Conservation (phyloP, 2,329 filamentous ascomycete genomes). For the Fonsecaea multimorphosa region DNA sequence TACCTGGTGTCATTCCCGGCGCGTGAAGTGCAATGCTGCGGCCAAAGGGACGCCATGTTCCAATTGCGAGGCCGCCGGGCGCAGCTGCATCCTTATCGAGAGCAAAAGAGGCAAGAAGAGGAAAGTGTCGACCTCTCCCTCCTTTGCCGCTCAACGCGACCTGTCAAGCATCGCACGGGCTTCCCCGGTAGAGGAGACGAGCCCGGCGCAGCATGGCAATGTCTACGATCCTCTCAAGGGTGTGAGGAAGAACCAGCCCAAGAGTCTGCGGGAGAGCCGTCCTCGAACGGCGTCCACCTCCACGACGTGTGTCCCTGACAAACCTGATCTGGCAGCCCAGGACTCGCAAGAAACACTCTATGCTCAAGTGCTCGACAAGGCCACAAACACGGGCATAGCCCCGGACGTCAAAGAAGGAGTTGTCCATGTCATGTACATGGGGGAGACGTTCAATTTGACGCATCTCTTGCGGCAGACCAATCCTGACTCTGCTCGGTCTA, state of each 20-base stretch:
- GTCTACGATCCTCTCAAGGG: conserved; percentile 32
- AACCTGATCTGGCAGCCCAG: conserved; percentile 16
- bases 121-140: conserved; percentile 25
- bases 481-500: conserved; percentile 24
- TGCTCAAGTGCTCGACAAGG: conserved; percentile 31
- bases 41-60: conserved; percentile 39
- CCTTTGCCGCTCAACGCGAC: conserved; percentile 21
- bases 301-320: conserved; percentile 22
- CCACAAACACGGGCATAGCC: conserved; percentile 18
- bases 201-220: conserved; percentile 17
- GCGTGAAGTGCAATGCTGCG: conserved; percentile 41
- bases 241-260: conserved; percentile 15
- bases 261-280: conserved; percentile 4
- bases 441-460: conserved; percentile 34
- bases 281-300: conserved; percentile 14
- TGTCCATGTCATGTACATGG: conserved; percentile 34
- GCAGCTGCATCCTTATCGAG: conserved; percentile 39
- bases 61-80: conserved; percentile 36
- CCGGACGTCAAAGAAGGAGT: conserved; percentile 30
- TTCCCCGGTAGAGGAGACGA: conserved; percentile 8
- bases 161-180: conserved; percentile 15
- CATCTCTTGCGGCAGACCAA: conserved; percentile 37
- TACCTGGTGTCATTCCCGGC: conserved; percentile 40
- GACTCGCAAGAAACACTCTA: conserved; percentile 31
- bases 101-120: conserved; percentile 40